These are phyloP conservation scores for Sarocladium strictum DNA, from an alignment of 2,329 filamentous ascomycete species.

Conservation along the genomic window DNA sequence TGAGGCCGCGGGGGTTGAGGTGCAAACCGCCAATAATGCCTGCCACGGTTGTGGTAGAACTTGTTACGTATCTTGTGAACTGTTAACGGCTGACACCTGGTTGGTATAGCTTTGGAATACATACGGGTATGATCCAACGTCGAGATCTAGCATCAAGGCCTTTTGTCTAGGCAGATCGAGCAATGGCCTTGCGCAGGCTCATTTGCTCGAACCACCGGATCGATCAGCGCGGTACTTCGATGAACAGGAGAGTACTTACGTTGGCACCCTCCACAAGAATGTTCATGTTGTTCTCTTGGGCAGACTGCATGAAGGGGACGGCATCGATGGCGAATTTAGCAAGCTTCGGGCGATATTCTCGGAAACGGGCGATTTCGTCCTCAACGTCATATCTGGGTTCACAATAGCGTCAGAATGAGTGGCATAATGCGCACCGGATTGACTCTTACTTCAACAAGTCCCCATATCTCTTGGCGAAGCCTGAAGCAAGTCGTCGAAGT, in stretches of 20 bases:
- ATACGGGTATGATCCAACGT: conserved; percentile 35
- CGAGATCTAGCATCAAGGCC: conserved; percentile 60
- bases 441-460: conserved; percentile 43
- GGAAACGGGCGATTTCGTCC: conserved; percentile 59
- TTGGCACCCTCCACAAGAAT: conserved; percentile 63
- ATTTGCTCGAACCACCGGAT: conserved; percentile 12
- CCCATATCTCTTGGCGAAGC: conserved; percentile 61
- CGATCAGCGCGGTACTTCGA: conserved; percentile 12
- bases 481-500: conserved; percentile 52
- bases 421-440: neutral
- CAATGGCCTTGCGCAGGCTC: conserved; percentile 14
- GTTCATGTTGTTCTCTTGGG: conserved; percentile 50
- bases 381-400: conserved; percentile 51
- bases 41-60: conserved; percentile 42
- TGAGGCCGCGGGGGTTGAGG: conserved; percentile 54
- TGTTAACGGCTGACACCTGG: neutral
- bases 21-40: conserved; percentile 59
- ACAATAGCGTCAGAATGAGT: neutral
- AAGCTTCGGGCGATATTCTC: conserved; percentile 51
- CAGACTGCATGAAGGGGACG: conserved; percentile 55
- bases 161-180: conserved; percentile 16
- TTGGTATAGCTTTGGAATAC: neutral
- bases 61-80: conserved; percentile 10
- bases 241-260: conserved; percentile 15
- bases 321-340: conserved; percentile 60